phyloP scores from a whole-genome alignment of 2,329 filamentous ascomycete species.

The Colletotrichum sp. region DNA sequence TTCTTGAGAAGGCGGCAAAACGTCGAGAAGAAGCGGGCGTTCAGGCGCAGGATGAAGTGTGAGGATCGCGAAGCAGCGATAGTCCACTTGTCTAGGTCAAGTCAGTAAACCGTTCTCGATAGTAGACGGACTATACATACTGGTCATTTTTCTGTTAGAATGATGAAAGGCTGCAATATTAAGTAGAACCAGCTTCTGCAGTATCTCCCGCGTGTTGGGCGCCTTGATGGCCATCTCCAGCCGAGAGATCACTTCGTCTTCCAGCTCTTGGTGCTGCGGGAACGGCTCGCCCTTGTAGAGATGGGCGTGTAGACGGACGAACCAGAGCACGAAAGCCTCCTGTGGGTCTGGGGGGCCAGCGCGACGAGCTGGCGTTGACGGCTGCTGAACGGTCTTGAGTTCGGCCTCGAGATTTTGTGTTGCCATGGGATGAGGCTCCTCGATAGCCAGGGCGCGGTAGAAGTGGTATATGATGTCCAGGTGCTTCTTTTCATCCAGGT shows the following conservation, averaged over 20 bases:
- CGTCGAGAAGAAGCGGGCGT: constrained; percentile 75
- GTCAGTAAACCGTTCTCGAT: neutral
- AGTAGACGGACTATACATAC: constrained; percentile 30
- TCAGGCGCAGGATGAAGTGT: constrained; percentile 75
- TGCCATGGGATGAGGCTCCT: constrained; percentile 76
- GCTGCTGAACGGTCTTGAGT: constrained; percentile 62
- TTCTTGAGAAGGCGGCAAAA: constrained; percentile 72
- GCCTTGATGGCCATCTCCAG: constrained; percentile 75
- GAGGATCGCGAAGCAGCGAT: constrained; percentile 50
- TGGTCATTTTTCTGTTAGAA: constrained; percentile 62
- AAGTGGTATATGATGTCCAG: constrained; percentile 88
- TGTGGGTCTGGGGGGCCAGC: constrained; percentile 54
- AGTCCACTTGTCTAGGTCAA: constrained; percentile 48
- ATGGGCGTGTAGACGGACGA: constrained; percentile 83
- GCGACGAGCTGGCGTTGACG: constrained; percentile 34
- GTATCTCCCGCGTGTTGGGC: constrained; percentile 63
- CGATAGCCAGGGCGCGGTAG: constrained; percentile 79
- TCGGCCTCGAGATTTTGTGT: constrained; percentile 78
- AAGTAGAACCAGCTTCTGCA: constrained; percentile 82
- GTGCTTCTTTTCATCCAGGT: constrained; percentile 77
- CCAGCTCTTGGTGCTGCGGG: constrained; percentile 77
- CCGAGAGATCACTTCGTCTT: constrained; percentile 83
- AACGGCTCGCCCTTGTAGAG: constrained; percentile 81
- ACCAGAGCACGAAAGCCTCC: constrained; percentile 77
- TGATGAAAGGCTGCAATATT: constrained; percentile 86